Conservation (phyloP, 2,329 filamentous ascomycete species). For the Stagonosporopsis rhizophila region DNA sequence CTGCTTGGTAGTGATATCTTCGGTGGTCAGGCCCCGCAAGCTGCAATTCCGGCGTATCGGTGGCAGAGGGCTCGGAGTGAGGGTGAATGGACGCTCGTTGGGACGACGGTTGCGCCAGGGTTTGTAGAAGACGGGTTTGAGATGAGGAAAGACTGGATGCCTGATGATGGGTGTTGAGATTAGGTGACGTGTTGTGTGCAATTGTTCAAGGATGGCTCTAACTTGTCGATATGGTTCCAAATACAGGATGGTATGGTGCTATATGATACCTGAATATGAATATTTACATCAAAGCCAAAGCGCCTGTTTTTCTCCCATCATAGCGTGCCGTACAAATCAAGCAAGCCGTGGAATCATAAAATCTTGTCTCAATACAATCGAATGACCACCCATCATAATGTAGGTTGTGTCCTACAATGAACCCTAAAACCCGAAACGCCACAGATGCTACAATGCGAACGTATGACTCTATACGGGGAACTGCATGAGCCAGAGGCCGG, state of each 20-base stretch:
- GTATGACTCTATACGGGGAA: not conserved
- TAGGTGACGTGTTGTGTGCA: not conserved
- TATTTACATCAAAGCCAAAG: not conserved
- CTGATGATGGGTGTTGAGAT: not conserved
- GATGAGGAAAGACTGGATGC: constrained; percentile 8
- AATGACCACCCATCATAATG: not conserved
- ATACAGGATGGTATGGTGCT: not conserved
- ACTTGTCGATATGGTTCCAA: not conserved
- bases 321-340: not conserved
- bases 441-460: not conserved
- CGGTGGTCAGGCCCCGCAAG: constrained; percentile 53
- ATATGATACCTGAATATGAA: not conserved
- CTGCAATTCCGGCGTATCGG: constrained; percentile 48
- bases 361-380: not conserved
- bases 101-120: constrained; percentile 29
- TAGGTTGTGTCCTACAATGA: not conserved
- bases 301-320: no score
- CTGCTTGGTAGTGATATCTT: constrained; percentile 48
- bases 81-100: constrained; percentile 59
- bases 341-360: not conserved
- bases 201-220: no score
- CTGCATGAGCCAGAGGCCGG: not conserved
- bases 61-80: constrained; percentile 57
- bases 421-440: not conserved
- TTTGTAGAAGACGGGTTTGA: constrained; percentile 16